These are phyloP conservation scores for Trichosporon sp. DNA, from an alignment of 1,284 basidiomycete species.

Conservation along the genomic window DNA sequence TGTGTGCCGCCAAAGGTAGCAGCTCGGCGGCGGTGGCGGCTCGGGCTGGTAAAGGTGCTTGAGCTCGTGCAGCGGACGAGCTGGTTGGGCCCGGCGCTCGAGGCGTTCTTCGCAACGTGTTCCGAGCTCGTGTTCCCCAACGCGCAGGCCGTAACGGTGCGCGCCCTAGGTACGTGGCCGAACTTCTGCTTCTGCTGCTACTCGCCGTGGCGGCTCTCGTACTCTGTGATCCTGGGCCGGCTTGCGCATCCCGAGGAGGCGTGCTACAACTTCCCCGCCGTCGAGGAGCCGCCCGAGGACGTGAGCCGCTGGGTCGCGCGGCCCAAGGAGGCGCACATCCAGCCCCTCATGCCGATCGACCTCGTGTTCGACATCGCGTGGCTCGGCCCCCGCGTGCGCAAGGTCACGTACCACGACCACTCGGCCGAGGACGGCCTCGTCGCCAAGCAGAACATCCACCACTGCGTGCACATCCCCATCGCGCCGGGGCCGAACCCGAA, in stretches of 20 bases:
- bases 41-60: background rate
- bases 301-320: background rate
- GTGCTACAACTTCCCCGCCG: conserved; percentile 1
- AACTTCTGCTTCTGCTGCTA: conserved; percentile 5
- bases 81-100: background rate
- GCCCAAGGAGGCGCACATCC: background rate
- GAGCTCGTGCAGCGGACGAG: background rate
- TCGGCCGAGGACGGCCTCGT: background rate
- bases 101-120: background rate
- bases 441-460: background rate
- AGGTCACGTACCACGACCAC: conserved; percentile 1
- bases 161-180: background rate
- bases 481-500: background rate
- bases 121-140: background rate
- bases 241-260: background rate
- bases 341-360: background rate
- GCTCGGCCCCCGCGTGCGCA: background rate
- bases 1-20: background rate
- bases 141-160: background rate
- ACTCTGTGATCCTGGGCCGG: background rate
- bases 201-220: background rate
- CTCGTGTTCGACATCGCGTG: background rate
- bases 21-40: background rate
- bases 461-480: background rate
- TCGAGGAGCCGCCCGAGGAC: background rate